Evolutionary conservation across 1,284 basidiomycete genomes (phyloP).

Genomic region (Moesziomyces sp.): DNA sequence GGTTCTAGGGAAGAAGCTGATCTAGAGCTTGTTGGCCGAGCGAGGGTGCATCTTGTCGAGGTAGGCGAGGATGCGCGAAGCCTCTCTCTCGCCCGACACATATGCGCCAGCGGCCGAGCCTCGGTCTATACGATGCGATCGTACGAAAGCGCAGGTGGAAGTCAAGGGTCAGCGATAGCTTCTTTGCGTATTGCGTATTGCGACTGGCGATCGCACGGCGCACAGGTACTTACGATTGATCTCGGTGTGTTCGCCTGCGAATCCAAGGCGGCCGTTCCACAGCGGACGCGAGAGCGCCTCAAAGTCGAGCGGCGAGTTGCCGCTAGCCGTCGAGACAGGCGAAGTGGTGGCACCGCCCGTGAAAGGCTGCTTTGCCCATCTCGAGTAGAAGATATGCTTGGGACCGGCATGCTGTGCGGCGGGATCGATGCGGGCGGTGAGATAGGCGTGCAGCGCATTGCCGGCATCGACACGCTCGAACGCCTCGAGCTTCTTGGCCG

Average conservation of each 20-base stretch:
- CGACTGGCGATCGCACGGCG: neutral
- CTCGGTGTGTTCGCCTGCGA: conserved; percentile 72
- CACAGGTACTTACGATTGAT: conserved; percentile 66
- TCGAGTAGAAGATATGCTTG: conserved; percentile 53
- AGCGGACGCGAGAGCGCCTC: conserved; percentile 69
- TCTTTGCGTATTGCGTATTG: neutral
- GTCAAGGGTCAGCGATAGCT: neutral
- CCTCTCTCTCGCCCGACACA: conserved; percentile 70
- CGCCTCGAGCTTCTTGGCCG: conserved; percentile 61
- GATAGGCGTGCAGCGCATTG: conserved; percentile 61
- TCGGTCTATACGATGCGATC: conserved; percentile 35
- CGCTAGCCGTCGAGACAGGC: conserved; percentile 66
- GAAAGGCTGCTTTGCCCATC: conserved; percentile 70
- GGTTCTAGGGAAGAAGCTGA: too few relatives aligned
- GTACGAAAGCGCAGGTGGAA: neutral
- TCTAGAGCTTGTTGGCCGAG: conserved; percentile 30
- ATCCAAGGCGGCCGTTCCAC: conserved; percentile 70
- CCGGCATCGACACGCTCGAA: conserved; percentile 56
- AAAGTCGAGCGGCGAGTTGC: conserved; percentile 71
- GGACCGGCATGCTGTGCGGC: conserved; percentile 10
- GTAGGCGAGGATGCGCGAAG: conserved; percentile 49
- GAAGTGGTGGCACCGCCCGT: conserved; percentile 71
- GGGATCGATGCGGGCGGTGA: conserved; percentile 45
- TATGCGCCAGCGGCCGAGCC: conserved; percentile 71
- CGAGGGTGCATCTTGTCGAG: conserved; percentile 38